Evolutionary conservation across 192 early-diverging fungal species (phyloP).

Genomic region (Linnemannia exigua): DNA sequence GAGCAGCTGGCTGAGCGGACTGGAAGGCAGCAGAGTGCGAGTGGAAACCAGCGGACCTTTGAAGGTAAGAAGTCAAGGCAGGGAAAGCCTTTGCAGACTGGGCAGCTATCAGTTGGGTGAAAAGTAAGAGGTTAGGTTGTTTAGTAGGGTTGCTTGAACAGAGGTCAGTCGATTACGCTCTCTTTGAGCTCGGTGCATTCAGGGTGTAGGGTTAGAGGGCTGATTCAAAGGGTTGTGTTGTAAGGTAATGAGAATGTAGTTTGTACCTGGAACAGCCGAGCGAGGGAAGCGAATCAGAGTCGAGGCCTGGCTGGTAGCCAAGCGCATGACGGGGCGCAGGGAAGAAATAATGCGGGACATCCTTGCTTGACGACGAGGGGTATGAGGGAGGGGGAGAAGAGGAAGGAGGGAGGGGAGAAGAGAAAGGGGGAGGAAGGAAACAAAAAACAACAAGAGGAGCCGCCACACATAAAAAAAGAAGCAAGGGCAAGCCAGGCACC

Average conservation of each 20-base stretch:
- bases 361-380: not conserved
- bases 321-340: slow-evolving; percentile 41
- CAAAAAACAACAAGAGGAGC: not conserved
- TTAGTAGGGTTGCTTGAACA: not conserved
- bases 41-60: slow-evolving; percentile 36
- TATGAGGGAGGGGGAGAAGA: not conserved
- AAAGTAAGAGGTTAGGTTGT: not conserved
- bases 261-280: slow-evolving; percentile 18
- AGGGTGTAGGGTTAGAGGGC: too few relatives aligned
- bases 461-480: not conserved
- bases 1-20: slow-evolving; percentile 18
- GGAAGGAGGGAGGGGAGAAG: not conserved
- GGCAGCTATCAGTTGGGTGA: slow-evolving; percentile 5
- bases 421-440: not conserved
- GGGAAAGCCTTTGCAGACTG: slow-evolving; percentile 30
- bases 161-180: not conserved
- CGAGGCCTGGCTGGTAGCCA: slow-evolving; percentile 13
- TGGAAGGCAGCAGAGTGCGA: slow-evolving; percentile 17
- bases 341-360: slow-evolving; percentile 28
- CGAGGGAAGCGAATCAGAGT: slow-evolving; percentile 21
- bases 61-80: slow-evolving; percentile 39
- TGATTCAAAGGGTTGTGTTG: not conserved
- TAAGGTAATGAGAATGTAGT: not conserved
- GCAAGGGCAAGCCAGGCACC: not conserved
- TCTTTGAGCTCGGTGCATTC: not conserved